phyloP scores from a whole-genome alignment of 2,329 filamentous ascomycete genomes.

The Zymoseptoria crescenta region DNA sequence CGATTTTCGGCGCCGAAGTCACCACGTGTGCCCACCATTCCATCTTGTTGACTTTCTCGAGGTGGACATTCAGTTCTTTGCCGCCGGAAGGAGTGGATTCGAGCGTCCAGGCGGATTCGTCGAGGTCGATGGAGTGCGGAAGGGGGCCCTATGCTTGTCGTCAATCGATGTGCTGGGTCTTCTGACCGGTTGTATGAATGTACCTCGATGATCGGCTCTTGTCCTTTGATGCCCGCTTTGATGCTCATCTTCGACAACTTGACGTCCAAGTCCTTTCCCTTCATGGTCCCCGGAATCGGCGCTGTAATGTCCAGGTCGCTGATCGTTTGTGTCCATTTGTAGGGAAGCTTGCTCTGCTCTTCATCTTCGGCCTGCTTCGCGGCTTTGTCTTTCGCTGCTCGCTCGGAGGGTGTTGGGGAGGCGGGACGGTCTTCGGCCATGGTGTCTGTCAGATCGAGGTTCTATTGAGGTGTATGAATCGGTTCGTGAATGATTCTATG shows the following conservation, averaged over 20 bases:
- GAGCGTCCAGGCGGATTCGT: constrained; percentile 94
- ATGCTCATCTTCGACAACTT: constrained; percentile 73
- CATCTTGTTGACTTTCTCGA: constrained; percentile 94
- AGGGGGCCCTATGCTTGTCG: constrained; percentile 63
- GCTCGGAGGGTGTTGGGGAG: constrained; percentile 47
- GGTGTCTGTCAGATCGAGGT: background rate
- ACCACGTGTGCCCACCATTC: constrained; percentile 98
- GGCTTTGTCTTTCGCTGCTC: constrained; percentile 49
- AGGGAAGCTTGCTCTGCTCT: constrained; percentile 85
- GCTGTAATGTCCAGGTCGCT: constrained; percentile 75
- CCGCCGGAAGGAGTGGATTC: constrained; percentile 51
- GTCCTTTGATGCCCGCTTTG: constrained; percentile 76
- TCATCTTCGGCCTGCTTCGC: constrained; percentile 65
- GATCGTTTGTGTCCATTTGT: constrained; percentile 96
- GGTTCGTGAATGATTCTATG: background rate
- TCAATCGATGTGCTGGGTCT: background rate
- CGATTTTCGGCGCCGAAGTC: constrained; percentile 78
- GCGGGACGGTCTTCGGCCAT: constrained; percentile 25
- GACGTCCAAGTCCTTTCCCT: constrained; percentile 75
- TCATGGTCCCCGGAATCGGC: constrained; percentile 71
- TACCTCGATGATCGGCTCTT: constrained; percentile 75
- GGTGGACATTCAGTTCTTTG: constrained; percentile 77
- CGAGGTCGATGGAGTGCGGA: constrained; percentile 67
- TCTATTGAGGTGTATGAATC: background rate
- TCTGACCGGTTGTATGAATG: background rate